Evolutionary conservation across 805 yeast genomes (phyloP), one percentile per base, ranked within the genome.

Genomic region (Lachancea kluyveri): DNA sequence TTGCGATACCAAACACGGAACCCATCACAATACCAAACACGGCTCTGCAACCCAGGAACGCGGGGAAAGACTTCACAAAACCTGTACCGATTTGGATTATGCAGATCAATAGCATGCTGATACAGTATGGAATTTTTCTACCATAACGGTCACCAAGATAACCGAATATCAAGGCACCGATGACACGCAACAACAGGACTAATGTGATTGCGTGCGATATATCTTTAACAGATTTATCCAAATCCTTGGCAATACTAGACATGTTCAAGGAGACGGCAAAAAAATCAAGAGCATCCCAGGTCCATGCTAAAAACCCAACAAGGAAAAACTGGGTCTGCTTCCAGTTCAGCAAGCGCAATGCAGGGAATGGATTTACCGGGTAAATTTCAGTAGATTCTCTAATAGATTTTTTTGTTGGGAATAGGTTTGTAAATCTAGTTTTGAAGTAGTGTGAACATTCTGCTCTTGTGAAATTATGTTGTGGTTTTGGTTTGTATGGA

Each of bases 171-270:
- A 78, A 52, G 1, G 87, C 86, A 23, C 88, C 88, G 3, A 75
- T 74, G 3, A 83, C 71, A 37, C 88, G 66, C 36, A 79, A 61
- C 83, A 79, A 77, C 20, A 79, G 65, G 31, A 78, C 86, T 41
- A 78, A 60, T 6, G 85, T 77, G 41, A 80, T 72, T 25, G 85
- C 87, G 80, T 83, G 78, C 6, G 85, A 74, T 43, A 80, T 65
- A 27, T 68, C 70, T 13, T 65, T 61, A 17, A 70, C 64, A 1
- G 64, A 36, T 5, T 54, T 59, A 28, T 61, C 60, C 31, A 80
- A 65, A 4, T 69, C 51, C 22, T 53, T 45, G 14, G 85, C 80
- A 29, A 80, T 64, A 1, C 59, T 54, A 1, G 68, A 33, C n/a
- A 71, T 77, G 35, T 74, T 70, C 29, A 77, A 62, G 6, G 80